Evolutionary conservation across 371 early-diverging fungal species (phyloP).

Genomic region (Batrachochytrium dendrobatidis): DNA sequence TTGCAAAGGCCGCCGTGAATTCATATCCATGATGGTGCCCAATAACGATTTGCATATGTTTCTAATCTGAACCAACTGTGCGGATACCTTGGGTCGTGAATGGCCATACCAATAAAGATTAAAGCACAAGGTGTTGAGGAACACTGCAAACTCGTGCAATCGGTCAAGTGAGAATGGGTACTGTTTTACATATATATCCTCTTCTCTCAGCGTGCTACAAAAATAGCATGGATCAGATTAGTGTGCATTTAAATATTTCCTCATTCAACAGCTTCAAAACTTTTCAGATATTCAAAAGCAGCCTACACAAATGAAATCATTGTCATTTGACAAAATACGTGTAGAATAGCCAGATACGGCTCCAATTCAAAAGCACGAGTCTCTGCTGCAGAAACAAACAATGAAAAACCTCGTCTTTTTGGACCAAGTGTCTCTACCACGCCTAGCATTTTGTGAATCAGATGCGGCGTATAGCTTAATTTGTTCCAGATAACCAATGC

Average conservation of each 20-base stretch:
- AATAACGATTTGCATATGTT: not conserved
- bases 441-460: constrained; percentile 57
- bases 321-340: constrained; percentile 55
- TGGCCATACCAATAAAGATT: constrained; percentile 17
- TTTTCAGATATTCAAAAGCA: too few species aligned
- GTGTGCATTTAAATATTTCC: too few species aligned
- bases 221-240: too few species aligned
- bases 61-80: constrained; percentile 16
- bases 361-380: constrained; percentile 43
- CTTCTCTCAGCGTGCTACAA: constrained; percentile 42
- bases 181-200: constrained; percentile 27
- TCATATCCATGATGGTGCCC: not conserved
- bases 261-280: too few species aligned
- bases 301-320: too few species aligned
- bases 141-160: constrained; percentile 10
- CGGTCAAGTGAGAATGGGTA: constrained; percentile 23
- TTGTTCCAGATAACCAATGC: constrained; percentile 47
- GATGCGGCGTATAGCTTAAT: constrained; percentile 49
- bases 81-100: too few species aligned
- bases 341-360: constrained; percentile 49
- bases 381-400: constrained; percentile 42
- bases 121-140: constrained; percentile 30
- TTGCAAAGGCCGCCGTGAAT: not conserved
- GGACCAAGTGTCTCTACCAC: constrained; percentile 56
- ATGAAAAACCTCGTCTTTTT: constrained; percentile 39